phyloP scores from a whole-genome alignment of 1,284 basidiomycete species.

The Takashimella koratensis region DNA sequence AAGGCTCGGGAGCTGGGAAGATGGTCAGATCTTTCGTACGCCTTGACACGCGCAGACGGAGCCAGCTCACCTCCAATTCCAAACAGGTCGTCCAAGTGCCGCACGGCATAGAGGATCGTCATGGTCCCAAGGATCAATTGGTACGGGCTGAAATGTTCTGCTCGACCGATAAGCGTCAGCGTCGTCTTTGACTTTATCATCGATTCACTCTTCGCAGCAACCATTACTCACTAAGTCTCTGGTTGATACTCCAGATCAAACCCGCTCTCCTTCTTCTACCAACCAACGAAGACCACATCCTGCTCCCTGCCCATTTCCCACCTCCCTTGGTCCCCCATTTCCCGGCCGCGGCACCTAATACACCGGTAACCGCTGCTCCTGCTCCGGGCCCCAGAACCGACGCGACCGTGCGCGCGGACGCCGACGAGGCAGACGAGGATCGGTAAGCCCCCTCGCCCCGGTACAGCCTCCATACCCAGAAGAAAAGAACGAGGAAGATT shows the following conservation, averaged over 20 bases:
- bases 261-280: slow-evolving; percentile 28
- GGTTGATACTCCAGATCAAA: slow-evolving; percentile 42
- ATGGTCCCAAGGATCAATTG: slow-evolving; percentile 84
- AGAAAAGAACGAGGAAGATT: slow-evolving; percentile 78
- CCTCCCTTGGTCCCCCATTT: slow-evolving; percentile 5
- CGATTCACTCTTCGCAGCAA: not conserved
- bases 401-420: not conserved
- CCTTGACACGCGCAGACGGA: no score
- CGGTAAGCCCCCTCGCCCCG: slow-evolving; percentile 57
- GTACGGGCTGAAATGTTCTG: slow-evolving; percentile 88
- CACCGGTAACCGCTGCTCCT: not conserved
- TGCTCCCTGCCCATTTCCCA: slow-evolving; percentile 4
- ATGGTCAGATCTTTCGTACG: not conserved
- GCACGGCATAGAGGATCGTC: slow-evolving; percentile 76
- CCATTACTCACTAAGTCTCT: slow-evolving; percentile 37
- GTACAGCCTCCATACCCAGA: slow-evolving; percentile 79
- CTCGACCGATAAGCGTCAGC: not conserved
- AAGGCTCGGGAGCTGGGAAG: slow-evolving; percentile 78
- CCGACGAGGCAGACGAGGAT: not conserved
- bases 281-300: slow-evolving; percentile 31
- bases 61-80: slow-evolving; percentile 76
- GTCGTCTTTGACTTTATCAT: not conserved
- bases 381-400: not conserved
- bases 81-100: slow-evolving; percentile 82
- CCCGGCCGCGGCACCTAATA: not conserved